A percentile compares a stretch with the other conserved stretches of the same genome.
phyloP scores from a whole-genome alignment of 2,329 filamentous ascomycete species.

The Pseudocercospora musae region DNA sequence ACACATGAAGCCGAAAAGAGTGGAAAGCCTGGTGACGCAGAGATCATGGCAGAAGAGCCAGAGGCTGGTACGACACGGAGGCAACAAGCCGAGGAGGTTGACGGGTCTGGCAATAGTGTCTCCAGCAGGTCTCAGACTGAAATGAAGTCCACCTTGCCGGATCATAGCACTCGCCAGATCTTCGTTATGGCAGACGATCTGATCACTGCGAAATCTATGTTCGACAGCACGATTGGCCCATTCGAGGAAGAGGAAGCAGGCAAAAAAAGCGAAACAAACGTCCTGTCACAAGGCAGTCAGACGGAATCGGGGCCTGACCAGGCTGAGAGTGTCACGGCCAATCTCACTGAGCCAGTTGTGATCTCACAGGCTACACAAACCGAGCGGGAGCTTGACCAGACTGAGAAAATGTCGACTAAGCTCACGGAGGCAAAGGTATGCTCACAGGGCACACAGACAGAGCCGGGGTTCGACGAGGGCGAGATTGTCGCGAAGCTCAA shows the following conservation, averaged over 20 bases:
- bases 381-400: too few species aligned
- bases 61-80: neutral
- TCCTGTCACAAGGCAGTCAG: neutral
- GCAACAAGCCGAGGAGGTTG: neutral
- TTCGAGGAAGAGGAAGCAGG: too few species aligned
- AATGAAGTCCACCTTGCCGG: neutral
- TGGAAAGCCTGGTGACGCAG: too few species aligned
- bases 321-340: neutral
- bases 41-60: too few species aligned
- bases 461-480: neutral
- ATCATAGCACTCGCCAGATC: neutral
- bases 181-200: too few species aligned
- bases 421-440: too few species aligned
- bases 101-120: neutral
- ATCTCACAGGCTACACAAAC: too few species aligned
- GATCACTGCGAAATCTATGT: too few species aligned
- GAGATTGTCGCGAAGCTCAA: neutral
- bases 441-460: neutral
- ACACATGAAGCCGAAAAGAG: neutral
- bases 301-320: neutral
- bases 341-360: too few species aligned
- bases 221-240: too few species aligned
- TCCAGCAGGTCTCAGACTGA: neutral
- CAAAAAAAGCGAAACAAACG: accelerated
- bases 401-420: too few species aligned